Base-by-base conservation (phyloP, 2,329 filamentous ascomycete genomes). In the Macrophomina pseudophaseolina region DNA sequence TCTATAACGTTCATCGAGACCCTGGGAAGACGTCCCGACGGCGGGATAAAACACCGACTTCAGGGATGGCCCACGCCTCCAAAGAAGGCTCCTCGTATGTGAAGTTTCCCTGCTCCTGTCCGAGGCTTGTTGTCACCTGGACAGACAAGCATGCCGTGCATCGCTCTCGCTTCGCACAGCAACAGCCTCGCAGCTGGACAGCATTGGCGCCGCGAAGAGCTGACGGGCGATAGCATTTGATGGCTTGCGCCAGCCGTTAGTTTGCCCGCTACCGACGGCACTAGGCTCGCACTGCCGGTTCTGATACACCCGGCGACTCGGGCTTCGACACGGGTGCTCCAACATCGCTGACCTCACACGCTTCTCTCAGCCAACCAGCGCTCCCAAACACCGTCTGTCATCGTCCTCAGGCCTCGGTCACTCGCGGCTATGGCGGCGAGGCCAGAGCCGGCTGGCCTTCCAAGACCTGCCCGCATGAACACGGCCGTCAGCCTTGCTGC, bases 271-370 rank as follows among this genome's bases (percentile, higher is more conserved):
- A 58, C 23, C 54, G 18, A 23, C 42, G 11, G 23, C 38, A 35
- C 54, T 58, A 58, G 54, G 23, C 35, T 4, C 54, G n/a, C 16
- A 16, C n/a, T 58, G 38, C 54, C 35, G 54, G 35, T 30, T 28
- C 44, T 58, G 54, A 58, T 44, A 44, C 54, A 58, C 54, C 54
- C 54, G 38, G 8, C 23, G 38, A 32, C 54, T 58, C 54, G 38
- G 35, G 2, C 28, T 38, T 54, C n/a, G 32, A 38, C 32, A 23
- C 30, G 38, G 14, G 8, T 3, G 38, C 38, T 40, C 5, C 42
- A 9, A 16, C 42, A 14, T 30, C 48, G 48, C 48, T 60, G 40
- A 44, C 56, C 56, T 12, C 56, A 38, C n/a, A 58, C 53, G 18
- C 18, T 23, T 14, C 16, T 8, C 16, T 35, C 53, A 32, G 56